Conservation (phyloP, 805 yeast genomes). For the Wickerhamomyces mucosus region DNA sequence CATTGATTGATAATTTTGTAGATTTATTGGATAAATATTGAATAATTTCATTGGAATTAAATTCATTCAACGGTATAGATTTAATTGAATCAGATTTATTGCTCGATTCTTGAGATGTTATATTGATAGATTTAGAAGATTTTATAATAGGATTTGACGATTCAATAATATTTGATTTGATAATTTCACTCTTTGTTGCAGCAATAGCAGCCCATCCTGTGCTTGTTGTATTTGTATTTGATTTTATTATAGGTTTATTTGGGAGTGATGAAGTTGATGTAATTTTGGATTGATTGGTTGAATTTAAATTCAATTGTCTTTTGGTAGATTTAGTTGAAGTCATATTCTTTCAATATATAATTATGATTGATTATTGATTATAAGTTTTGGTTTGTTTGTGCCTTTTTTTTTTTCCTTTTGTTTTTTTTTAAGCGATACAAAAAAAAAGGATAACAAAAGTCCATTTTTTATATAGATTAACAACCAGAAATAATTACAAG, state of each 20-base stretch:
- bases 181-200: conserved; percentile 6
- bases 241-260: not conserved
- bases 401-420: too few species aligned
- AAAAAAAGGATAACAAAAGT: too few species aligned
- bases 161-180: not conserved
- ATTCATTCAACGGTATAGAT: conserved; percentile 4
- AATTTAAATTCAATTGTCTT: not conserved
- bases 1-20: conserved; percentile 1
- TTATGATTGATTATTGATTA: too few species aligned
- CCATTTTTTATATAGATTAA: too few species aligned
- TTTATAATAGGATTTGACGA: not conserved
- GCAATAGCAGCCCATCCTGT: conserved; percentile 16
- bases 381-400: too few species aligned
- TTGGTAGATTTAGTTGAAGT: not conserved
- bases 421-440: too few species aligned
- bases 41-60: conserved; percentile 8
- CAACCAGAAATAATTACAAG: too few species aligned
- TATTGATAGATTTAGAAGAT: not conserved
- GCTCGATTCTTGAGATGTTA: not conserved
- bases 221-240: too few species aligned
- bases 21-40: conserved; percentile 4
- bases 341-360: not conserved
- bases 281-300: not conserved
- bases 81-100: not conserved
- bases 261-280: not conserved